Evolutionary conservation across 305 asterid species (phyloP), one percentile per base, ranked within the genome.

Genomic region (Fraxinus albicans): DNA sequence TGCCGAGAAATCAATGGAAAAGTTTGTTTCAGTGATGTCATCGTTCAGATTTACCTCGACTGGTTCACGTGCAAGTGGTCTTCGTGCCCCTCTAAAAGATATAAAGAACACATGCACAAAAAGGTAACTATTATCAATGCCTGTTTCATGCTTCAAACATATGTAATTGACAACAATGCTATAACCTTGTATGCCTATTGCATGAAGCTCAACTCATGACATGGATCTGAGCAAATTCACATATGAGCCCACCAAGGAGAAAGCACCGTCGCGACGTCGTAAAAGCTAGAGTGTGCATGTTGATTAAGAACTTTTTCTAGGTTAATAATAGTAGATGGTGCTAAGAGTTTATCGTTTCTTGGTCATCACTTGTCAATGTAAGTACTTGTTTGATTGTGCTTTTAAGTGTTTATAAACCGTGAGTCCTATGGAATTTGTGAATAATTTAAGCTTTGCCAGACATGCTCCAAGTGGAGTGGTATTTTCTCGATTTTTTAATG

Each of bases 51-150:
- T 86, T 91, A 91, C 86, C 80, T 88, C 93, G 77, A 88, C 88
- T 47, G 98, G 99, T 80, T 93, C 97, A 15, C 96, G 98, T 82
- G 98, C 95, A 12, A 93, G 97, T 86, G 98, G 98, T 50, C 98
- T 96, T 74, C 98, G 99, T 73, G 90, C 99, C 27, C 98, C 99
- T 80, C 84, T 96, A 9, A 94, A 88, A 89, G 97, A 94, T 79
- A 89, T 96, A 76, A 88, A 88, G 86, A 93, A 93, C 90, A 91
- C 87, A 69, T 79, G 76, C 85, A 77, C 25, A 78, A 89, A 79
- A 74, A 88, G 98, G 97, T 96, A 88, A 60, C 44, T 15, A 5
- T 23, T 29, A 17, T 60, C 42, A 76, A 84, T 47, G 70, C 58
- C 36, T 69, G 44, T 29, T 44, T 78, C 73, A 58, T 21, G 4